These are phyloP conservation scores for Aspergillus mulundensis DNA, from an alignment of 495 filamentous ascomycete genomes.

Conservation along the genomic window DNA sequence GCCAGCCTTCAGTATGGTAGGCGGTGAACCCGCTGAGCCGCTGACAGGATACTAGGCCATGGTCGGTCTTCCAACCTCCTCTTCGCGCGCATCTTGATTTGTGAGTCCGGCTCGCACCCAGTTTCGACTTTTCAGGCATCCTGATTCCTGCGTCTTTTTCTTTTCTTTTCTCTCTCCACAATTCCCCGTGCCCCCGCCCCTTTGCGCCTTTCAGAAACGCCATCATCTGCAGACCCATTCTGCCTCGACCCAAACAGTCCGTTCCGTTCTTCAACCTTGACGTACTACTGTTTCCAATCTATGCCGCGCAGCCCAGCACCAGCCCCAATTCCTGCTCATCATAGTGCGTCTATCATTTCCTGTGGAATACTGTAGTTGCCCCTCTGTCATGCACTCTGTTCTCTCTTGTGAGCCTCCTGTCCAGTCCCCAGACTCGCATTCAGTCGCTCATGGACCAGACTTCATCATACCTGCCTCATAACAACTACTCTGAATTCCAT, in stretches of 20 bases:
- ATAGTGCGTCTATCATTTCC: conserved; percentile 6
- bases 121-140: background rate
- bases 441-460: background rate
- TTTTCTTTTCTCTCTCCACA: conserved; percentile 7
- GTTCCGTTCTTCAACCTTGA: conserved; percentile 3
- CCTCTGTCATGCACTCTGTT: background rate
- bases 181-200: background rate
- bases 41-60: background rate
- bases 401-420: background rate
- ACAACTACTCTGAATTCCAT: background rate
- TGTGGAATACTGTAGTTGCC: conserved; percentile 9
- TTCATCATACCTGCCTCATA: conserved; percentile 4
- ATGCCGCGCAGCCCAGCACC: conserved; percentile 9
- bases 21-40: background rate
- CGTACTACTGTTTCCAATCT: conserved; percentile 7
- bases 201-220: conserved; percentile 1
- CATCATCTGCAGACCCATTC: conserved; percentile 1
- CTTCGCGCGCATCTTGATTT: conserved; percentile 1
- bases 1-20: background rate
- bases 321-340: background rate
- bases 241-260: conserved; percentile 7
- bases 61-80: background rate
- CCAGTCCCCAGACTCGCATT: background rate
- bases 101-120: background rate
- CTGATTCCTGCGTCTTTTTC: background rate